These are phyloP conservation scores for Leccinum pallidistipes DNA, from an alignment of 1,284 basidiomycete species.

Conservation along the genomic window DNA sequence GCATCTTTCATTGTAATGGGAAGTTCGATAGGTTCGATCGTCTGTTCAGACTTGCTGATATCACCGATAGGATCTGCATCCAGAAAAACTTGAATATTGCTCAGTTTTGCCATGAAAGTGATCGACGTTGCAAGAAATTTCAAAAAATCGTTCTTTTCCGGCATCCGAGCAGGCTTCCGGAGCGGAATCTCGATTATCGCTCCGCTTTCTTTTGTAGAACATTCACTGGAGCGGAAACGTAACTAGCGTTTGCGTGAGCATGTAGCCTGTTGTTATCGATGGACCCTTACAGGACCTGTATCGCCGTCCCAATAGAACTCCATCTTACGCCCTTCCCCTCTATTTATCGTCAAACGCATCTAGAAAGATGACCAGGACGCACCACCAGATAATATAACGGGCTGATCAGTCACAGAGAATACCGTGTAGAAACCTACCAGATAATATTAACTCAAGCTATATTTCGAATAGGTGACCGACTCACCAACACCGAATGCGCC, in stretches of 20 bases:
- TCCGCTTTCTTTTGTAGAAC: slow-evolving; percentile 53
- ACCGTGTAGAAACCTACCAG: neutral
- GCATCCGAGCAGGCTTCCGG: slow-evolving; percentile 78
- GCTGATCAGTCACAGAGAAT: neutral
- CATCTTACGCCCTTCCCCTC: neutral
- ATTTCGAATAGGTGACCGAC: slow-evolving; percentile 42
- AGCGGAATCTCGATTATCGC: slow-evolving; percentile 89
- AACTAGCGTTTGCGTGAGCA: slow-evolving; percentile 2
- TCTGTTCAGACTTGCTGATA: slow-evolving; percentile 60
- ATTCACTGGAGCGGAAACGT: slow-evolving; percentile 58
- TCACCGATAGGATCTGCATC: slow-evolving; percentile 51
- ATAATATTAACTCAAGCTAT: slow-evolving; percentile 24
- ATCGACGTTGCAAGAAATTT: slow-evolving; percentile 90
- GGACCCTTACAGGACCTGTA: neutral
- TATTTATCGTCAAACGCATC: neutral
- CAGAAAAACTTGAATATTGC: slow-evolving; percentile 73
- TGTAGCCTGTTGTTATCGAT: neutral
- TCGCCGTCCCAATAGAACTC: neutral
- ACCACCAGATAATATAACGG: neutral
- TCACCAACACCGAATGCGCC: slow-evolving; percentile 52
- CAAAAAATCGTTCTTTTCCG: slow-evolving; percentile 79
- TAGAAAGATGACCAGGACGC: neutral
- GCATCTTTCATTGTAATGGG: slow-evolving; percentile 42
- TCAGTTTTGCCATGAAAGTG: slow-evolving; percentile 87
- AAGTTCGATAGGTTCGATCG: slow-evolving; percentile 44